Conservation (phyloP, 768 basidiomycete species). For the Auricularia sp. region DNA sequence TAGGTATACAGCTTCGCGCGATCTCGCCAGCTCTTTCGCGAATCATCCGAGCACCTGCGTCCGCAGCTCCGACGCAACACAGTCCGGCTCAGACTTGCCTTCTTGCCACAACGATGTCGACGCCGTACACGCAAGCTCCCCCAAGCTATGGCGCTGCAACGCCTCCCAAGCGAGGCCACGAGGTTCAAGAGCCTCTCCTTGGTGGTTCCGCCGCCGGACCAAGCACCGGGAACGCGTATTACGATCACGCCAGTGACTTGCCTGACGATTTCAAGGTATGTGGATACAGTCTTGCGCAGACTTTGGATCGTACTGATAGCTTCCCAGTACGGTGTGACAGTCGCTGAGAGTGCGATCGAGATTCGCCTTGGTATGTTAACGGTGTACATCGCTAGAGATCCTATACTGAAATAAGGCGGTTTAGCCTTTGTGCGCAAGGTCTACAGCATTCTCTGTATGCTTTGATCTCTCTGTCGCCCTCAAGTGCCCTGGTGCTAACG, state of each 20-base stretch:
- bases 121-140: not conserved
- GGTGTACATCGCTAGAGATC: not conserved
- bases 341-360: constrained; percentile 65
- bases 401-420: constrained; percentile 14
- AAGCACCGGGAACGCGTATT: constrained; percentile 43
- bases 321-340: constrained; percentile 66
- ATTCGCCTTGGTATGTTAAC: constrained; percentile 46
- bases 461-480: constrained; percentile 19
- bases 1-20: no score
- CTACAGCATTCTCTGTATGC: constrained; percentile 74
- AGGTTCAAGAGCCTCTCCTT: constrained; percentile 46
- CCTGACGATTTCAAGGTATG: constrained; percentile 91
- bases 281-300: constrained; percentile 1
- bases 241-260: constrained; percentile 70
- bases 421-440: constrained; percentile 75
- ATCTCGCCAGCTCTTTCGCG: no score
- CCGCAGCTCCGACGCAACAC: not conserved
- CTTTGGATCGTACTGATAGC: constrained; percentile 7
- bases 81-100: not conserved
- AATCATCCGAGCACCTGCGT: not conserved
- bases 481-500: no score
- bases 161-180: constrained; percentile 11
- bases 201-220: constrained; percentile 28
- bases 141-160: not conserved
- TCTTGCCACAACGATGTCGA: not conserved